Percentiles rank a stretch among this genome's conserved stretches.
These are phyloP conservation scores for Russula compacta DNA, from an alignment of 768 basidiomycete species.

Conservation along the genomic window DNA sequence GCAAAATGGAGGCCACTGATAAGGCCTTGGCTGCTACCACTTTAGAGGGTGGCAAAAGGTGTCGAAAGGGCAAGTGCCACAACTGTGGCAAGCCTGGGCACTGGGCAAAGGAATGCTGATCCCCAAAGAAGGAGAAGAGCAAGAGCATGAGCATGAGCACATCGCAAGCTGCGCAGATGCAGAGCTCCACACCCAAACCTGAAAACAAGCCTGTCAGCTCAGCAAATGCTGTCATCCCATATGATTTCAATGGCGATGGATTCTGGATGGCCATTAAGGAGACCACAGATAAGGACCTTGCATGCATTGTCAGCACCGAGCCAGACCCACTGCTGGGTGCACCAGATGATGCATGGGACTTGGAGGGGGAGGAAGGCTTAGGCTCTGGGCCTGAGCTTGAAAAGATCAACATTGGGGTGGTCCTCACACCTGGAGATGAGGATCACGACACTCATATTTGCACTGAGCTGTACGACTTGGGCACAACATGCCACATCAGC, in stretches of 20 bases:
- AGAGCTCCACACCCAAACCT: neutral
- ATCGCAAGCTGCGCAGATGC: too few relatives aligned
- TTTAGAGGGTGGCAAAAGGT: conserved; percentile 3
- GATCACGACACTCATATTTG: neutral
- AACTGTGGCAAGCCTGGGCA: neutral
- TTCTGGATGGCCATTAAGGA: neutral
- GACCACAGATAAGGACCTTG: too few relatives aligned
- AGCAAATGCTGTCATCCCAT: neutral
- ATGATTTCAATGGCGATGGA: neutral
- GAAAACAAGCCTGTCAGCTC: neutral
- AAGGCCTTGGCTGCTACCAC: neutral
- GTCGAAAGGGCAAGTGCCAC: neutral
- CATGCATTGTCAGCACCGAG: too few relatives aligned
- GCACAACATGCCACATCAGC: neutral
- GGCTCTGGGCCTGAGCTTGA: too few relatives aligned
- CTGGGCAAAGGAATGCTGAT: neutral
- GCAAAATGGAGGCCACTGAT: neutral
- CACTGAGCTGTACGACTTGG: neutral
- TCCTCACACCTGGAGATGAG: neutral
- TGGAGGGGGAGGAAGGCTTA: too few relatives aligned
- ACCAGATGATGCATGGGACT: too few relatives aligned
- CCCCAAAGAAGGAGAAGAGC: neutral
- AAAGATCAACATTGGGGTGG: too few relatives aligned
- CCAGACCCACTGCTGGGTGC: too few relatives aligned
- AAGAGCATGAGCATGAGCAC: too few relatives aligned